Base-by-base conservation (phyloP, 139 green algal species). In the Chlorella sorokiniana region DNA sequence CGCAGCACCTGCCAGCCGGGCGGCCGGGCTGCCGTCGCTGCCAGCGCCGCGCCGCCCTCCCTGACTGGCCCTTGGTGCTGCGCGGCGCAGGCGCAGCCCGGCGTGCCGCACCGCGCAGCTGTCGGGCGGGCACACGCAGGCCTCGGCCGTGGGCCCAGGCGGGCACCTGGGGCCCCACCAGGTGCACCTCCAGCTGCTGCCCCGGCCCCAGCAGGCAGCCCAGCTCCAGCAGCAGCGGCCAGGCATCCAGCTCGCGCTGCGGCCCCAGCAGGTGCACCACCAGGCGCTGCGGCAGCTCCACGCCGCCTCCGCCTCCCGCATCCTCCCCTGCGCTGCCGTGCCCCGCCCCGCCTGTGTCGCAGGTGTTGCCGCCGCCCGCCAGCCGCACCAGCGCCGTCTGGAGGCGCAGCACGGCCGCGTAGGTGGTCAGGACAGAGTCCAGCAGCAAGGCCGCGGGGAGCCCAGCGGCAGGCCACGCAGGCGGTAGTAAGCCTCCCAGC, bases 361-460 rank as follows among this genome's bases (percentile, higher is more conserved):
- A 7, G 9, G 1, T 67, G 48, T 33, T 11, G 44, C 69, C 29
- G 29, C 18, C 7, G 9, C 72, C 52, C 48, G 61, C 20, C 68
- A 56, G 41, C 40, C 11, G 3, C 11, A 11, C 35, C 20, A 81
- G 81, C 20, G 65, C 64, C 9, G 76, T 64, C 59, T 83, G 51
- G 38, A 79, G 61, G 41, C 81, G 73, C 38, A 71, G 54, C 73
- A 87, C 80, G 8, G 65, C 65, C 18, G 38, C 23, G 27, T 83
- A 69, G 1, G 74, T 31, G 0, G 85, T 85, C 14, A 87, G 69
- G 23, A 48, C 59, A 20, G 78, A 78, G 42, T 87, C 82, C 68
- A 89, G 67, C 61, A 87, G 70, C 67, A 89, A 74, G 14, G 86
- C 74, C 1, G 68, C 78, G 11, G 86, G 0, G 82, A 87, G 18